Evolutionary conservation across 2,329 filamentous ascomycete genomes (phyloP).

Genomic region (Thielaviopsis ethacetica): DNA sequence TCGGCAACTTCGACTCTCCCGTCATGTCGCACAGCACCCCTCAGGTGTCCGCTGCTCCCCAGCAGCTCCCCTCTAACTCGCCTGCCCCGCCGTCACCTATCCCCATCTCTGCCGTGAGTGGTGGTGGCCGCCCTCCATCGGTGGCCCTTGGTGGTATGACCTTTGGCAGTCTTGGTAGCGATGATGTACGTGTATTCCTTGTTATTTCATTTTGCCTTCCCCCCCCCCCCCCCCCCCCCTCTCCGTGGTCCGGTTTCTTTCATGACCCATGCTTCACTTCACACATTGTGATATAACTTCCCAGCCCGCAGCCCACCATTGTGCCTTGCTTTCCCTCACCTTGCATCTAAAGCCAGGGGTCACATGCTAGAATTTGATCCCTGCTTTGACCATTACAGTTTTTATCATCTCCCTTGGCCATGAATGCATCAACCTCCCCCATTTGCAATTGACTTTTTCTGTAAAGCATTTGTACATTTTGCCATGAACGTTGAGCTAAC

Average conservation of each 20-base stretch:
- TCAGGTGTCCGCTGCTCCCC: constrained; percentile 39
- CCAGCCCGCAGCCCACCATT: too few relatives aligned
- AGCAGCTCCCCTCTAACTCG: constrained; percentile 50
- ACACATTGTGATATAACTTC: background rate
- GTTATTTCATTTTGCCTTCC: constrained; percentile 12
- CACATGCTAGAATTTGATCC: background rate
- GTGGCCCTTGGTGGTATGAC: constrained; percentile 56
- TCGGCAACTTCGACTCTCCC: constrained; percentile 61
- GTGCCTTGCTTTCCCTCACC: too few relatives aligned
- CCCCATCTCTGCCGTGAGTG: constrained; percentile 59
- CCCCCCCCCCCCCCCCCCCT: background rate
- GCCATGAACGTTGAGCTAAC: constrained; percentile 2
- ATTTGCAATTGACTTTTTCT: background rate
- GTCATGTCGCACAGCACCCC: constrained; percentile 51
- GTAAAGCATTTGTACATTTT: background rate
- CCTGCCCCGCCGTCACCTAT: constrained; percentile 89
- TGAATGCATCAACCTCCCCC: background rate
- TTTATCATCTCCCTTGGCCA: background rate
- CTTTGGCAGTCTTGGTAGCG: constrained; percentile 70
- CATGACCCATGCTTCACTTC: background rate
- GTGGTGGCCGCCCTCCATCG: constrained; percentile 73
- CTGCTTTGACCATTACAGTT: background rate
- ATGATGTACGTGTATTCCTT: constrained; percentile 54
- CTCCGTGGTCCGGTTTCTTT: background rate
- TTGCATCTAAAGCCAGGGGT: too few relatives aligned